Evolutionary conservation across 2,329 filamentous ascomycete genomes (phyloP).

Genomic region (Chalara sp.): DNA sequence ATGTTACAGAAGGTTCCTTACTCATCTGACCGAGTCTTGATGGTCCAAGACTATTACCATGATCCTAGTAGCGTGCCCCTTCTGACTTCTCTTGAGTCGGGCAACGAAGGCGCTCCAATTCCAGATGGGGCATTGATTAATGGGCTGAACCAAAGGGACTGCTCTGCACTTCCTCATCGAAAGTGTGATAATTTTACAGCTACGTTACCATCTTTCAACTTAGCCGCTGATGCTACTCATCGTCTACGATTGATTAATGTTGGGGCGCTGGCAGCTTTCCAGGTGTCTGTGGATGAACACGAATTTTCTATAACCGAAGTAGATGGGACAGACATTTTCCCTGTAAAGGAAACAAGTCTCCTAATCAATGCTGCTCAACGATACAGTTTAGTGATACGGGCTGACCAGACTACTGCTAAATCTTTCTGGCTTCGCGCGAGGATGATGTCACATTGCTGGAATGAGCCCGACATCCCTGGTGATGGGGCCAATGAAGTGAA

Average conservation of each 20-base stretch:
- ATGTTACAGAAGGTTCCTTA: slow-evolving; percentile 44
- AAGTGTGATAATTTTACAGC: slow-evolving; percentile 37
- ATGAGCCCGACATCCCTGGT: slow-evolving; percentile 39
- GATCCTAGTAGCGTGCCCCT: slow-evolving; percentile 40
- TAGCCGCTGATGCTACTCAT: slow-evolving; percentile 51
- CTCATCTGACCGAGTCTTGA: slow-evolving; percentile 53
- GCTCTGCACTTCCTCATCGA: slow-evolving; percentile 29
- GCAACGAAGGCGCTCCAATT: slow-evolving; percentile 35
- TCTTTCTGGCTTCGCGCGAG: slow-evolving; percentile 60
- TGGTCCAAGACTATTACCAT: slow-evolving; percentile 71
- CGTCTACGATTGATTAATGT: slow-evolving; percentile 63
- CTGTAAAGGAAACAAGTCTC: slow-evolving; percentile 50
- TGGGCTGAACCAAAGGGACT: slow-evolving; percentile 35
- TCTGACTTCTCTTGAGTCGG: slow-evolving; percentile 31
- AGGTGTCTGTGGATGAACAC: slow-evolving; percentile 65
- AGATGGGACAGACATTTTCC: slow-evolving; percentile 60
- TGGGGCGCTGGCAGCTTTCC: slow-evolving; percentile 65
- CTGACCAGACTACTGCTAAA: slow-evolving; percentile 45
- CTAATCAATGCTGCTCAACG: slow-evolving; percentile 65
- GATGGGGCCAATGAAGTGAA: slow-evolving; percentile 38
- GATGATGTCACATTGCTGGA: slow-evolving; percentile 55
- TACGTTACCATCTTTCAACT: slow-evolving; percentile 34
- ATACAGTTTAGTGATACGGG: slow-evolving; percentile 59
- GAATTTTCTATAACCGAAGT: slow-evolving; percentile 60
- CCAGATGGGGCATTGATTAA: slow-evolving; percentile 41